Conservation (phyloP, 2,329 filamentous ascomycete genomes). For the Lasiodiplodia sp. region DNA sequence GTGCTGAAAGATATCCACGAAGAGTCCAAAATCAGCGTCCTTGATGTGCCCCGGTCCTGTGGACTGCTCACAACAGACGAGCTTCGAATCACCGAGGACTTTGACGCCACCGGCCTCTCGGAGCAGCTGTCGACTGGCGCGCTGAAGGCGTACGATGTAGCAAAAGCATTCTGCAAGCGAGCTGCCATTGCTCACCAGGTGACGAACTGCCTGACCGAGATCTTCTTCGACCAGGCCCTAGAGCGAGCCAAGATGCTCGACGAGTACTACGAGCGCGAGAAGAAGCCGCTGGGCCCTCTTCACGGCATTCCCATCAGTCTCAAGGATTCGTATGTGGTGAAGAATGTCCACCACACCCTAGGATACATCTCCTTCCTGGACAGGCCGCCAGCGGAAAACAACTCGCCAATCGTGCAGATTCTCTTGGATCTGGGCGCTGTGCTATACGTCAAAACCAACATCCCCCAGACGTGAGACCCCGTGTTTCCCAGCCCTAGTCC, state of each 20-base stretch:
- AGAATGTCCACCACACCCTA: conserved; percentile 64
- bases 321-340: conserved; percentile 67
- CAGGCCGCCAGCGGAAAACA: conserved; percentile 38
- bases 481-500: conserved; percentile 31
- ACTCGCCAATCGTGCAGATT: conserved; percentile 47
- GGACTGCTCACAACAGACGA: conserved; percentile 44
- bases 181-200: conserved; percentile 66
- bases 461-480: conserved; percentile 52
- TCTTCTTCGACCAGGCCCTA: conserved; percentile 52
- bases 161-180: conserved; percentile 61
- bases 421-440: conserved; percentile 55
- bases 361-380: conserved; percentile 61
- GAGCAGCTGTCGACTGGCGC: conserved; percentile 38
- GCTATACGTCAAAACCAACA: conserved; percentile 61
- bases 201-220: conserved; percentile 53
- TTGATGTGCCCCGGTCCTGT: conserved; percentile 32
- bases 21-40: conserved; percentile 13
- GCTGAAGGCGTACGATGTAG: conserved; percentile 52
- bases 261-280: conserved; percentile 44
- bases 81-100: conserved; percentile 46
- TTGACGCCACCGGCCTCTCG: conserved; percentile 44
- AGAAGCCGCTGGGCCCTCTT: conserved; percentile 56
- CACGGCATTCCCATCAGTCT: conserved; percentile 50
- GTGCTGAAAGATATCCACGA: conserved; percentile 1
- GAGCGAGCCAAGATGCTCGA: conserved; percentile 49